A percentile compares a stretch with the other conserved stretches of the same genome.
Evolutionary conservation across 495 filamentous ascomycete species (phyloP).

Genomic region (Penicillium verhagenii): DNA sequence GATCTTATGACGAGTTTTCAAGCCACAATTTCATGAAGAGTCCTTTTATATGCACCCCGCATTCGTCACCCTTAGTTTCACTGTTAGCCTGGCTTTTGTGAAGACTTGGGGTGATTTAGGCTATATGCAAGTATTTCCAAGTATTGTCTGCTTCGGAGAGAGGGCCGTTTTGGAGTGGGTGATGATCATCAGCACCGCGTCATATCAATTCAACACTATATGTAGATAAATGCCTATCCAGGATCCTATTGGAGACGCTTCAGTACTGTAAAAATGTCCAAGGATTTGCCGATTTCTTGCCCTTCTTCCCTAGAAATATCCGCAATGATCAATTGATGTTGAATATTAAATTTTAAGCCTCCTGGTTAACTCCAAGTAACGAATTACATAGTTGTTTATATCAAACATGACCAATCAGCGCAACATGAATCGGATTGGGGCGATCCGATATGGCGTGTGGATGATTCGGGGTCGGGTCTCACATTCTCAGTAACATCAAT

Average conservation of each 20-base stretch:
- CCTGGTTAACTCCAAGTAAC: too few species aligned
- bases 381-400: too few species aligned
- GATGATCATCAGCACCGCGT: constrained; percentile 19
- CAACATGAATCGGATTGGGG: constrained; percentile 21
- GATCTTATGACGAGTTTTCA: neutral
- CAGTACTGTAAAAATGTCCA: too few species aligned
- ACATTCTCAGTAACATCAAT: too few species aligned
- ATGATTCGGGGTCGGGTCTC: neutral
- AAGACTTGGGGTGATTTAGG: neutral
- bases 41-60: constrained; percentile 10
- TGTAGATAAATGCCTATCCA: too few species aligned
- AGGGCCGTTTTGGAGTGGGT: constrained; percentile 14
- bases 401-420: neutral
- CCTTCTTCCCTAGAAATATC: too few species aligned
- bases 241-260: too few species aligned
- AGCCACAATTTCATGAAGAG: neutral
- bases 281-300: too few species aligned
- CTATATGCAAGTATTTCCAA: too few species aligned
- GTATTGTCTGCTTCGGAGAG: constrained; percentile 4
- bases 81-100: neutral
- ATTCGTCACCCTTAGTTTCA: neutral
- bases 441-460: constrained; percentile 31
- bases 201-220: too few species aligned
- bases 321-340: too few species aligned
- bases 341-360: too few species aligned